phyloP scores from a whole-genome alignment of 345 rosid genomes.

The Bruguiera parviflora region DNA sequence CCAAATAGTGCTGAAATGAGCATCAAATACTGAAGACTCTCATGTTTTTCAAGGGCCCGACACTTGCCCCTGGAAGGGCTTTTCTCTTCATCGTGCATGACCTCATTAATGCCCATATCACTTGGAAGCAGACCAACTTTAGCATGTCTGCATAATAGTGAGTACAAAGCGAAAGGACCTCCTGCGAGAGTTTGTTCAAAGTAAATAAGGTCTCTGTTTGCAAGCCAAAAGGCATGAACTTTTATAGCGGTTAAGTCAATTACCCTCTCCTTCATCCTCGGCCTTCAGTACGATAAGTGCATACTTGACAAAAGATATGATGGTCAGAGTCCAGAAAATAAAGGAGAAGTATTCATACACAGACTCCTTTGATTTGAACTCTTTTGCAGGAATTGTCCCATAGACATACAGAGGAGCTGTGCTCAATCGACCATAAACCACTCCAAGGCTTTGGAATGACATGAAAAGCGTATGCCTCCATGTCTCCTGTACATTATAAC shows the following conservation, averaged over 20 bases:
- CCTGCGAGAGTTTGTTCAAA: conserved; percentile 36
- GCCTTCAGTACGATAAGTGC: conserved; percentile 49
- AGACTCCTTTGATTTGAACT: conserved; percentile 35
- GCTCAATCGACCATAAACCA: conserved; percentile 54
- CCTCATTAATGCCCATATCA: conserved; percentile 26
- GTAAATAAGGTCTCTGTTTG: not conserved
- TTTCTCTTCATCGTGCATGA: conserved; percentile 22
- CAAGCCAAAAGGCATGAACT: not conserved
- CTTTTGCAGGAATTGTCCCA: conserved; percentile 30
- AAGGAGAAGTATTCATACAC: conserved; percentile 53
- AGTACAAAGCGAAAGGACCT: conserved; percentile 61
- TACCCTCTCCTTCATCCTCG: conserved; percentile 65
- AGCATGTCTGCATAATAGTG: conserved; percentile 52
- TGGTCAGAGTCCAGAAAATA: conserved; percentile 59
- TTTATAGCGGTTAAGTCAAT: conserved; percentile 2
- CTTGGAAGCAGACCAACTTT: conserved; percentile 55
- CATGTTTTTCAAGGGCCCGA: conserved; percentile 36
- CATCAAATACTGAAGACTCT: conserved; percentile 45
- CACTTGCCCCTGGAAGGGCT: conserved; percentile 29
- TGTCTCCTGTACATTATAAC: conserved; percentile 38
- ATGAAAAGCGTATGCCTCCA: conserved; percentile 47
- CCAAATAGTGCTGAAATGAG: conserved; percentile 53
- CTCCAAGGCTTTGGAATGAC: conserved; percentile 56
- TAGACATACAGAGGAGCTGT: conserved; percentile 62
- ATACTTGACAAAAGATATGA: conserved; percentile 51